Evolutionary conservation across 2,329 filamentous ascomycete species (phyloP), one percentile per base, ranked within the genome.

Genomic region (Tolypocladium ophioglossoides): DNA sequence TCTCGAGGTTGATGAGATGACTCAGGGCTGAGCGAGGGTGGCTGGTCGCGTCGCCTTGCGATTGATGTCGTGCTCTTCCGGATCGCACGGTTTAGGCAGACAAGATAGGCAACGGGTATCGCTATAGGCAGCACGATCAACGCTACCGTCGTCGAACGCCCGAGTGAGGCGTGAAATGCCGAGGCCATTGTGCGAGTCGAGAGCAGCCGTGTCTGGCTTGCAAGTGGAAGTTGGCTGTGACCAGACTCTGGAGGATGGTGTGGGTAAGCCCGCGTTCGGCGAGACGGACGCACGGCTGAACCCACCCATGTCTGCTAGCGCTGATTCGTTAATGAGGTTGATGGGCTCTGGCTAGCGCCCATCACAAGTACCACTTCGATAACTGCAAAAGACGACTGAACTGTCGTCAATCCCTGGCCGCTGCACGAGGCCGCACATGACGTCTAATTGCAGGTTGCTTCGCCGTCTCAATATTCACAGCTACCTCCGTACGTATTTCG

Each of bases 101-200:
- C 22, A 40, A 58, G 51, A 46, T 61, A 59, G 14, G 52, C 54
- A 37, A 53, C 40, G 51, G 59, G 58, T 10, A 57, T 37, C 6
- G 55, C 52, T n/a, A 52, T 27, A 30, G 54, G 54, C 32, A 55
- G 32, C 27, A 41, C n/a, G 50, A 49, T 27, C 35, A 55, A 32
- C 10, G 50, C 22, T 14, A 35, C 35, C 4, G 41, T 41, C 22
- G 54, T 27, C n/a, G 30, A 30, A 18, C 51, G 51, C n/a, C 41
- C 34, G 32, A 52, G 22, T 8, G 41, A 30, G 14, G 51, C 41
- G 10, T 38, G 37, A n/a, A 38, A n/a, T 38, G 37, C 4, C 37
- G 37, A n/a, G 16, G 37, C 18, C 37, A 38, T 38, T n/a, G 37
- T 38, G 34, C 12, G 34, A 35, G 34, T 6, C 34, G 34, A 6